Evolutionary conservation across 2,329 filamentous ascomycete species (phyloP).

Genomic region (Clonostachys sp.): DNA sequence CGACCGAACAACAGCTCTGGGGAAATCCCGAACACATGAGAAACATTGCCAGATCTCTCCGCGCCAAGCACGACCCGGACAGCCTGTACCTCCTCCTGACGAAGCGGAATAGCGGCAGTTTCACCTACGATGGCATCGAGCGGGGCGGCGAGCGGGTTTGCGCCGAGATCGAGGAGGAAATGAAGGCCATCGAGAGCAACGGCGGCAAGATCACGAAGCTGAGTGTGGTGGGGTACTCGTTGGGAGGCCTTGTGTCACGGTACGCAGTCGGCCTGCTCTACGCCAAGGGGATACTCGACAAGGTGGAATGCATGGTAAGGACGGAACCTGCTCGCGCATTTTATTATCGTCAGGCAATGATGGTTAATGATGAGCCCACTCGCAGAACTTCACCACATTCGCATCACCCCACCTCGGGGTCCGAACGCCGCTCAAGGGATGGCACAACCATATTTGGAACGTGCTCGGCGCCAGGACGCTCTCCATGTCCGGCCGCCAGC

Average conservation of each 20-base stretch:
- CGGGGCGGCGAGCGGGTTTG: conserved; percentile 63
- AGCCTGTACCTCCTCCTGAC: conserved; percentile 66
- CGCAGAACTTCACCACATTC: conserved; percentile 86
- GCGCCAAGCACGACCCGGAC: conserved; percentile 55
- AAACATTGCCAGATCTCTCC: conserved; percentile 61
- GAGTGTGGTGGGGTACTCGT: conserved; percentile 83
- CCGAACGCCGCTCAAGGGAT: conserved; percentile 62
- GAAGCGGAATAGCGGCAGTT: conserved; percentile 69
- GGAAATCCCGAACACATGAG: conserved; percentile 72
- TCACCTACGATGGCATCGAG: conserved; percentile 68
- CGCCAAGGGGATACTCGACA: conserved; percentile 74
- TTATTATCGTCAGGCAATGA: background rate
- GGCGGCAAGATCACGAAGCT: conserved; percentile 76
- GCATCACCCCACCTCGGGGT: conserved; percentile 81
- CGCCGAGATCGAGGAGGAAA: conserved; percentile 60
- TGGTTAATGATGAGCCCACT: background rate
- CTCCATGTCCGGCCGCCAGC: conserved; percentile 77
- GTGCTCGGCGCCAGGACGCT: conserved; percentile 76
- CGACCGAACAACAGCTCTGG: conserved; percentile 53
- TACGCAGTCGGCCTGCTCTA: conserved; percentile 84
- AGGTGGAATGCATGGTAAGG: conserved; percentile 69
- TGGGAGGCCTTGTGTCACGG: conserved; percentile 80
- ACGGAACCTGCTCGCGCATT: background rate
- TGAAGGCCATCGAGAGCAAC: conserved; percentile 48
- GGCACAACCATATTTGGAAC: conserved; percentile 70